Conservation (phyloP, 2,329 filamentous ascomycete genomes). For the Penicillium hesseltinei region DNA sequence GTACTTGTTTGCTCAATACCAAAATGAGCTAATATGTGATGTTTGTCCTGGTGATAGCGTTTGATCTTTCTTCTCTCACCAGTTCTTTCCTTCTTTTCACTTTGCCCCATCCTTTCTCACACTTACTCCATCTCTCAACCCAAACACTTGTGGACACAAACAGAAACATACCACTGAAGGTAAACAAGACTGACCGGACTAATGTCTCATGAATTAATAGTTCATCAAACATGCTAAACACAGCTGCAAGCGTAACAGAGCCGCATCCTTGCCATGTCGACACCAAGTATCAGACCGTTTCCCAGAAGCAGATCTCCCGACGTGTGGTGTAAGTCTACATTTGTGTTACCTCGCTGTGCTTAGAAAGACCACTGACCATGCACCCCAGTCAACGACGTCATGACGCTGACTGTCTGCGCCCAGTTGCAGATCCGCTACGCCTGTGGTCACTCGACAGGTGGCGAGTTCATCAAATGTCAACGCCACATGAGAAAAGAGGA, state of each 20-base stretch:
- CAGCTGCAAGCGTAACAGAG: background rate
- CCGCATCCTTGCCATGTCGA: background rate
- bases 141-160: background rate
- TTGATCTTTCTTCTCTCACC: background rate
- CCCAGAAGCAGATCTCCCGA: background rate
- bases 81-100: background rate
- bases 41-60: background rate
- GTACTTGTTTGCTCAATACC: background rate
- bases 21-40: background rate
- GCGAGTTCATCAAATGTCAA: slow-evolving; percentile 19
- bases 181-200: background rate
- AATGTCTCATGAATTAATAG: background rate
- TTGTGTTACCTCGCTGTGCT: background rate
- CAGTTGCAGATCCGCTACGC: slow-evolving; percentile 16
- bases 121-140: background rate
- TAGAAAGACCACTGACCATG: background rate
- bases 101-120: background rate
- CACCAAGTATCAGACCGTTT: background rate
- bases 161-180: background rate
- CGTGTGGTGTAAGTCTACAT: background rate
- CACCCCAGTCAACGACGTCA: background rate
- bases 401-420: slow-evolving; percentile 2
- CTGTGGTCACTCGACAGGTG: slow-evolving; percentile 16
- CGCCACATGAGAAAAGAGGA: slow-evolving; percentile 14
- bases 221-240: background rate